Evolutionary conservation across 805 yeast species (phyloP), one percentile per base, ranked within the genome.

Genomic region (Ogataea allantospora): DNA sequence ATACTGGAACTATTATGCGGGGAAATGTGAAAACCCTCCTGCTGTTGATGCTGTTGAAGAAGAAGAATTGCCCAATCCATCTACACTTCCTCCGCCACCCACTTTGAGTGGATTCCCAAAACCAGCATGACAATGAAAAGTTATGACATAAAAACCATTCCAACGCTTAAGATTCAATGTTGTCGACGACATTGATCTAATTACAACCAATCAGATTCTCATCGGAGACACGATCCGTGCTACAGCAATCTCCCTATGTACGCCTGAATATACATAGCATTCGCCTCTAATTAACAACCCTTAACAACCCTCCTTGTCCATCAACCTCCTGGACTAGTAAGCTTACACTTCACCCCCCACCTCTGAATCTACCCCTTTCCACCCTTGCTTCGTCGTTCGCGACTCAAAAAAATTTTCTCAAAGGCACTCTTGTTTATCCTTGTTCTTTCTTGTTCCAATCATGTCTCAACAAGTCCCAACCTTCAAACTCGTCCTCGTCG

Each of bases 401-500:
- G 23, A 29, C 19, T 21, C 38, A 24, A 38, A 33, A 38, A 38
- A 38, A 28, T 33, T 38, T 38, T 38, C 37, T 29, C 32, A 29
- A 18, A 29, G 32, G 32, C 23, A 29, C 32, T 11, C 23, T 29
- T 17, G 21, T 29, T 29, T 17, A 17, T 18, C 32, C 32, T 29
- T 18, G 20, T 21, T 21, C 8, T 9, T 9, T 21, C 23, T 21
- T 21, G 23, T 21, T n/a, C 11, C 23, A 21, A 21, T 29, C 21
- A 29, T 29, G 32, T 29, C 32, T 60, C 75, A 72, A 61, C 83
- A 80, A 75, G 95, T 88, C 69, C 98, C 99, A 57, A 87, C 96
- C 54, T 93, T 93, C 73, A 93, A 93, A 77, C 81, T 93, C 69
- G 99, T 93, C 60, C 82, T 93, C 63, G 99, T 93, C 72, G 99